Conservation (phyloP, 2,329 filamentous ascomycete species). For the Sarocladiaceae sp. region DNA sequence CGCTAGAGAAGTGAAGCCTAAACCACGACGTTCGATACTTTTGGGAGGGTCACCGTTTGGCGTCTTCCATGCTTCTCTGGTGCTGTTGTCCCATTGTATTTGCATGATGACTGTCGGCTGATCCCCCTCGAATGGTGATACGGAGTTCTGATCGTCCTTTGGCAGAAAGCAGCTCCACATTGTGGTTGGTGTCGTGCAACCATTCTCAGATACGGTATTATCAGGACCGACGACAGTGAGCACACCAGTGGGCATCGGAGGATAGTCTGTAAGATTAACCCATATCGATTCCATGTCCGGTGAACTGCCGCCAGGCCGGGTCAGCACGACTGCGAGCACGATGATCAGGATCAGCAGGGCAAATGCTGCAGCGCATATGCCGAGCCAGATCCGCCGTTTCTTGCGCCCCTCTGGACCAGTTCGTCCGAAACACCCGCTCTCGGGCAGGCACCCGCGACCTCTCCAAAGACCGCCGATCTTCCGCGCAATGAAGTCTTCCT, state of each 20-base stretch:
- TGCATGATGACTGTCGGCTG: conserved; percentile 76
- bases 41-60: conserved; percentile 30
- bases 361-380: conserved; percentile 43
- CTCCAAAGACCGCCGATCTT: conserved; percentile 58
- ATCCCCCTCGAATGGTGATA: conserved; percentile 56
- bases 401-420: conserved; percentile 57
- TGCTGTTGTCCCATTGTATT: conserved; percentile 64
- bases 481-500: conserved; percentile 55
- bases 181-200: conserved; percentile 65
- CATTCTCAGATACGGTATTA: conserved; percentile 54
- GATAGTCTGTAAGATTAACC: conserved; percentile 81
- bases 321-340: conserved; percentile 51
- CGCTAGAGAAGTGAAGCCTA: conserved; percentile 18
- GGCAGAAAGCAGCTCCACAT: conserved; percentile 85
- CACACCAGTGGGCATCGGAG: conserved; percentile 78
- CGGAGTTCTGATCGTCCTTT: conserved; percentile 63
- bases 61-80: conserved; percentile 43
- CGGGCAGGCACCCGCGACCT: conserved; percentile 56
- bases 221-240: conserved; percentile 71
- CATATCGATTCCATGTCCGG: conserved; percentile 46
- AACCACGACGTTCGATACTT: conserved; percentile 18
- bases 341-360: conserved; percentile 50
- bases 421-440: conserved; percentile 59
- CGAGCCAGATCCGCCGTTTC: conserved; percentile 53
- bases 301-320: conserved; percentile 16